Conservation (phyloP, 2,329 filamentous ascomycete species). For the Aspergillus tanneri region DNA sequence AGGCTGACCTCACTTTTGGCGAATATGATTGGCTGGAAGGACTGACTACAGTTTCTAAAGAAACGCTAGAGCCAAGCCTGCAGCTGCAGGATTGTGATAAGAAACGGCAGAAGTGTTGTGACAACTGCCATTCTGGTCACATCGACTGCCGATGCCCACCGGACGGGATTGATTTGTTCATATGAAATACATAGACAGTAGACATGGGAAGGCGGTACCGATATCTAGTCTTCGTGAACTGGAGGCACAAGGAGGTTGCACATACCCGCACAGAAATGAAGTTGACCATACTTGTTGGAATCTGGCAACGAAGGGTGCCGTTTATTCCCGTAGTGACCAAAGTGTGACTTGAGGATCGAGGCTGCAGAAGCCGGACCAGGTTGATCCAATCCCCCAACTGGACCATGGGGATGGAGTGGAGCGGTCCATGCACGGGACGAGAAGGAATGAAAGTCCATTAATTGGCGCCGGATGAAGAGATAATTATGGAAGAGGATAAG, state of each 20-base stretch:
- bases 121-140: neutral
- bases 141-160: neutral
- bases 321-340: conserved; percentile 10
- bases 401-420: conserved; percentile 8
- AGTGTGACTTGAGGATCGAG: conserved; percentile 19
- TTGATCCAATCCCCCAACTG: too few relatives aligned
- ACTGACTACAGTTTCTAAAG: neutral
- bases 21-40: conserved; percentile 2
- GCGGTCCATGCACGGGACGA: conserved; percentile 2
- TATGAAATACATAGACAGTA: neutral
- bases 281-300: neutral
- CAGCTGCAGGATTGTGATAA: conserved; percentile 22
- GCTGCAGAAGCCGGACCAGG: conserved; percentile 19
- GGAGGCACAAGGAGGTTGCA: neutral
- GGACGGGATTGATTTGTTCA: too few relatives aligned
- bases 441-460: neutral
- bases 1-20: conserved; percentile 4
- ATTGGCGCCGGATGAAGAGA: neutral
- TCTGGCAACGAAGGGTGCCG: neutral
- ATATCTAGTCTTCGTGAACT: neutral
- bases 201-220: neutral
- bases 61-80: conserved; percentile 10
- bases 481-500: conserved; percentile 15
- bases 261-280: neutral
- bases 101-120: conserved; percentile 13